Percentiles rank a stretch among this genome's conserved stretches.
Evolutionary conservation across 805 yeast species (phyloP).

Genomic region (Citeromyces matritensis): DNA sequence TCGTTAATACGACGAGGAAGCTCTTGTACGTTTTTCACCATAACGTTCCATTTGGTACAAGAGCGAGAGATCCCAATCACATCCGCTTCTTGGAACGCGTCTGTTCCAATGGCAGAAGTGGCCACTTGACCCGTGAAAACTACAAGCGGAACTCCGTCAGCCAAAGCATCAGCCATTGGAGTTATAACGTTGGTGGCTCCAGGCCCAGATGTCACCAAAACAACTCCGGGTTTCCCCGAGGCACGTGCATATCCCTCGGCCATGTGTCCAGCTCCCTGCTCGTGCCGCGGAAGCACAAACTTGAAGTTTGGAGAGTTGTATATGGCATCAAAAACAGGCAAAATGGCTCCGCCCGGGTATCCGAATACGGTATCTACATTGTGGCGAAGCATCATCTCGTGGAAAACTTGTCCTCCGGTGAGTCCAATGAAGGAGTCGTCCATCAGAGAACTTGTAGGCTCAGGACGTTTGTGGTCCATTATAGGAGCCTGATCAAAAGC

Average conservation of each 20-base stretch:
- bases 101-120: constrained; percentile 92
- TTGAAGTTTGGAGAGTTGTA: constrained; percentile 80
- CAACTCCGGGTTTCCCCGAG: constrained; percentile 92
- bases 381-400: constrained; percentile 96
- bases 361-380: constrained; percentile 94
- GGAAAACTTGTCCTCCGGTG: constrained; percentile 97
- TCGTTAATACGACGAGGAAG: constrained; percentile 92
- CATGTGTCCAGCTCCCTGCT: constrained; percentile 99
- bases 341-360: constrained; percentile 97
- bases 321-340: constrained; percentile 96
- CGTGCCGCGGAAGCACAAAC: constrained; percentile 90
- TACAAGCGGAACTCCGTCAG: constrained; percentile 94
- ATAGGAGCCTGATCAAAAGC: constrained; percentile 23
- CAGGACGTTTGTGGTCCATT: constrained; percentile 6
- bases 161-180: constrained; percentile 96
- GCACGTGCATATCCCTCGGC: constrained; percentile 98
- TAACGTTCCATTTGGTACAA: constrained; percentile 98
- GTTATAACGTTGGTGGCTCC: constrained; percentile 98
- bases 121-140: constrained; percentile 97
- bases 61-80: constrained; percentile 93
- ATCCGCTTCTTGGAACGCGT: constrained; percentile 98
- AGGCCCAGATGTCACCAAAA: constrained; percentile 96
- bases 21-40: constrained; percentile 92
- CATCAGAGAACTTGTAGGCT: constrained; percentile 20
- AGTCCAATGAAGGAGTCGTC: constrained; percentile 87